Evolutionary conservation across 192 early-diverging fungal species (phyloP).

Genomic region (Dimargaris cristalligena): DNA sequence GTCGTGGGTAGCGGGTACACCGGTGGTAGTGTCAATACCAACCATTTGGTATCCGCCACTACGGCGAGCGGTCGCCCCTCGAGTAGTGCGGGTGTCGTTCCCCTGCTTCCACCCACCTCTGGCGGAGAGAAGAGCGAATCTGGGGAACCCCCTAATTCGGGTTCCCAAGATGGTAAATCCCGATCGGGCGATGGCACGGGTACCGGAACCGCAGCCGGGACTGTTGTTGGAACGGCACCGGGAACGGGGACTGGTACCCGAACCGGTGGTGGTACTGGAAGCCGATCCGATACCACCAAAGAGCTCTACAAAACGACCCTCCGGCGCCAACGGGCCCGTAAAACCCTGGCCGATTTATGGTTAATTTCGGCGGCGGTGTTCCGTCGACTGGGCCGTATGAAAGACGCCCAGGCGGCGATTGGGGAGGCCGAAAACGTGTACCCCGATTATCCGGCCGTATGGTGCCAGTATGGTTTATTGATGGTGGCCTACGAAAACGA

Average conservation of each 20-base stretch:
- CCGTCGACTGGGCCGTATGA: constrained; percentile 25
- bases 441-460: constrained; percentile 28
- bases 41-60: too few relatives aligned
- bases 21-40: not conserved
- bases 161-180: not conserved
- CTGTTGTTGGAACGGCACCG: too few relatives aligned
- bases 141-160: too few relatives aligned
- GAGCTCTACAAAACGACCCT: not conserved
- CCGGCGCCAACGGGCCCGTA: constrained; percentile 26
- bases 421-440: constrained; percentile 35
- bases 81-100: not conserved
- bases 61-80: not conserved
- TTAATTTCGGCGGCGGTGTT: constrained; percentile 33
- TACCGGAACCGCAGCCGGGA: too few relatives aligned
- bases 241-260: too few relatives aligned
- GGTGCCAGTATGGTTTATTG: constrained; percentile 26
- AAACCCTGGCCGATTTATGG: constrained; percentile 33
- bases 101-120: too few relatives aligned
- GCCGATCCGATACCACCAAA: not conserved
- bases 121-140: too few relatives aligned
- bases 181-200: not conserved
- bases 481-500: not conserved
- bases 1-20: not conserved
- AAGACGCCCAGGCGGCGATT: constrained; percentile 36
- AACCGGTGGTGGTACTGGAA: too few relatives aligned